These are phyloP conservation scores for Flaveria brownii DNA, from an alignment of 129 eudicot genomes.

Conservation along the genomic window DNA sequence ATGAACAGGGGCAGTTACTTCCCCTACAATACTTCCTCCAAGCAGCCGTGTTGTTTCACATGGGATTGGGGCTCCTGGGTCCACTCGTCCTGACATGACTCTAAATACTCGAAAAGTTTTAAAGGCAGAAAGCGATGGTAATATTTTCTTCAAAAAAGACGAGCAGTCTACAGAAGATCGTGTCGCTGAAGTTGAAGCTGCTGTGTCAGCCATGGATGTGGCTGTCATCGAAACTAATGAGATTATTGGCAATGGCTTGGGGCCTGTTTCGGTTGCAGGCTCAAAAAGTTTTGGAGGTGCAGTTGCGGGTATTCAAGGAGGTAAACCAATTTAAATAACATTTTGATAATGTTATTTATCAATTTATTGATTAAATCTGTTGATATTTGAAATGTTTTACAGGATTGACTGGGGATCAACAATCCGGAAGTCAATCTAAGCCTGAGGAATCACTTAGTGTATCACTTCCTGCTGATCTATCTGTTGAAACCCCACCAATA, in stretches of 20 bases:
- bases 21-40: slow-evolving; percentile 78
- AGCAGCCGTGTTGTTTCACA: slow-evolving; percentile 68
- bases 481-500: slow-evolving; percentile 88
- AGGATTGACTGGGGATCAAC: slow-evolving; percentile 62
- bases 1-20: slow-evolving; percentile 88
- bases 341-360: neutral
- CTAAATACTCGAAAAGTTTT: slow-evolving; percentile 47
- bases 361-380: neutral
- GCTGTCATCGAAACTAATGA: slow-evolving; percentile 73
- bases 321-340: slow-evolving; percentile 17
- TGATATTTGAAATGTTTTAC: slow-evolving; percentile 18
- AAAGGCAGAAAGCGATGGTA: slow-evolving; percentile 41
- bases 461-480: slow-evolving; percentile 96
- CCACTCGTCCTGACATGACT: slow-evolving; percentile 52
- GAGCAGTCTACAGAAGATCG: slow-evolving; percentile 52
- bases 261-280: slow-evolving; percentile 43
- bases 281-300: slow-evolving; percentile 48
- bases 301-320: slow-evolving; percentile 47
- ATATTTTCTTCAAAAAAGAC: slow-evolving; percentile 55
- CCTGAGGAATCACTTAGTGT: slow-evolving; percentile 78
- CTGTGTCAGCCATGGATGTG: slow-evolving; percentile 83
- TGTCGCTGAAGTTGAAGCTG: slow-evolving; percentile 84
- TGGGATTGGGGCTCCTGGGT: slow-evolving; percentile 69
- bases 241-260: slow-evolving; percentile 47
- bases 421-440: slow-evolving; percentile 59